A percentile compares a stretch with the other conserved stretches of the same genome.
Conservation (phyloP, 768 basidiomycete genomes). For the Tulasnella sp. region DNA sequence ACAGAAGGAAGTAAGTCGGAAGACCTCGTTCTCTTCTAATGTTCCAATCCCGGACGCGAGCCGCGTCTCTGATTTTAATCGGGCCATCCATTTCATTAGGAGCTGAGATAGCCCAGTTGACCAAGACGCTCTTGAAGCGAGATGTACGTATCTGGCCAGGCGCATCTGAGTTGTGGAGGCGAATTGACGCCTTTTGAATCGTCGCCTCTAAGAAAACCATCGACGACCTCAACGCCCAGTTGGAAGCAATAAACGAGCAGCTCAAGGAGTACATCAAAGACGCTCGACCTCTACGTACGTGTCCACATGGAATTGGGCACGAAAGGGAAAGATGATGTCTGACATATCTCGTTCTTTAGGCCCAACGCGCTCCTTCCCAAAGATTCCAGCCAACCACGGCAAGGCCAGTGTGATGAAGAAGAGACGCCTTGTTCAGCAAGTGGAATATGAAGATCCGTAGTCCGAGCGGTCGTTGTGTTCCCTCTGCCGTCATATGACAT, state of each 20-base stretch:
- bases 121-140: neutral
- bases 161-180: neutral
- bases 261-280: constrained; percentile 13
- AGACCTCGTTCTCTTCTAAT: no score
- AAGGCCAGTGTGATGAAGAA: constrained; percentile 10
- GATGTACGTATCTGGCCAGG: neutral
- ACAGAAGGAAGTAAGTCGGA: neutral
- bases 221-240: neutral
- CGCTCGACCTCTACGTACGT: neutral
- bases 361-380: constrained; percentile 1
- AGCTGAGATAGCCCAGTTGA: neutral
- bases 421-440: constrained; percentile 13
- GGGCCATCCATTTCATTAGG: neutral
- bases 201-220: neutral
- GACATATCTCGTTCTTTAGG: neutral
- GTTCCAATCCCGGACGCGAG: no score
- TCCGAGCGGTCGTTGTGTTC: no score
- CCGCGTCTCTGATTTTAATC: no score
- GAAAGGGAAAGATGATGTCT: no score
- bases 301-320: no score
- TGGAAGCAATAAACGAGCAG: constrained; percentile 11
- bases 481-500: no score
- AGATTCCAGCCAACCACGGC: constrained; percentile 10
- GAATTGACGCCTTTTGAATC: neutral
- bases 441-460: constrained; percentile 11